Conservation (phyloP, 2,329 filamentous ascomycete genomes). For the Neonectria sp. region DNA sequence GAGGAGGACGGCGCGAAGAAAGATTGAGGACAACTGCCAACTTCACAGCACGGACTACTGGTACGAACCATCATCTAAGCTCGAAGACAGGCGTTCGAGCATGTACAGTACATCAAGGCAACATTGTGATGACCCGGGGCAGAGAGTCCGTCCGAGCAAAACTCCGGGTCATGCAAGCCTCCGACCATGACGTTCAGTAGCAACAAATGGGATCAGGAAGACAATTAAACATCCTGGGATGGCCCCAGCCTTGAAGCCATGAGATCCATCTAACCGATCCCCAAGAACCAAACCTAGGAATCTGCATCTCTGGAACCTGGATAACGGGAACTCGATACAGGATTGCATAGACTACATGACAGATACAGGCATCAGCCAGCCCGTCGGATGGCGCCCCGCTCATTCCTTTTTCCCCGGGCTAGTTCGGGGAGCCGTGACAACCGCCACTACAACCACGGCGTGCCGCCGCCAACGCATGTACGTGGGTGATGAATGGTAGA, state of each 20-base stretch:
- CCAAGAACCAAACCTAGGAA: neutral
- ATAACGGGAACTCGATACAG: neutral
- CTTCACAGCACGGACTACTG: slow-evolving; percentile 7
- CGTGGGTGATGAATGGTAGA: neutral
- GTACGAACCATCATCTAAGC: slow-evolving; percentile 7
- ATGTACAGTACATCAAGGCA: slow-evolving; percentile 39
- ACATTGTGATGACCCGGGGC: neutral
- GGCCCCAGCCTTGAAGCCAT: neutral
- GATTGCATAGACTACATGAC: neutral
- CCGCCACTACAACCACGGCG: slow-evolving; percentile 7
- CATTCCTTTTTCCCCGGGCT: slow-evolving; percentile 4
- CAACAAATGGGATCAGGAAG: slow-evolving; percentile 16
- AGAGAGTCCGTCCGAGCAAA: neutral
- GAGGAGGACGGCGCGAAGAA: slow-evolving; percentile 31
- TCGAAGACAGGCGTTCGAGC: slow-evolving; percentile 9
- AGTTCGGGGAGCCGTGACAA: slow-evolving; percentile 6
- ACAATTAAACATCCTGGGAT: neutral
- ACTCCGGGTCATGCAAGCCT: slow-evolving; percentile 16
- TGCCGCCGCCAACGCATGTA: slow-evolving; percentile 11
- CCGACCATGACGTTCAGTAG: slow-evolving; percentile 20
- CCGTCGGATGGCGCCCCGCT: neutral
- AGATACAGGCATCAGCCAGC: neutral
- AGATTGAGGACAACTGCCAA: slow-evolving; percentile 21
- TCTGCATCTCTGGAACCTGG: neutral
- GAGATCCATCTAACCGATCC: neutral